A percentile compares a stretch with the other conserved stretches of the same genome.
These are phyloP conservation scores for Podosphaera leucotricha DNA, from an alignment of 2,329 filamentous ascomycete species.

Conservation along the genomic window DNA sequence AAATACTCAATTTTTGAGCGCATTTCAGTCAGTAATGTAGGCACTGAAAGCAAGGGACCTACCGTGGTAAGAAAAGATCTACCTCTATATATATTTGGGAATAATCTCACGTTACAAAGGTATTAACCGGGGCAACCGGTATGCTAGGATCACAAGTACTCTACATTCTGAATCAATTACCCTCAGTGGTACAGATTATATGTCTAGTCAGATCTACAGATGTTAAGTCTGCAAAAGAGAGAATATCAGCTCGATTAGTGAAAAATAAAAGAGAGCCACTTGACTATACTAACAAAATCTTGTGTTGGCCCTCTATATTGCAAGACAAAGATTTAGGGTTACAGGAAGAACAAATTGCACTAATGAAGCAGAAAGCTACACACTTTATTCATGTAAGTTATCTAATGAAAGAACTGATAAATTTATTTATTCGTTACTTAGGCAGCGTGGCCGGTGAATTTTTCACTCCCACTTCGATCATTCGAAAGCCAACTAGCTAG, in stretches of 20 bases:
- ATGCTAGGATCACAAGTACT: slow-evolving; percentile 27
- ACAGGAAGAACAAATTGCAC: slow-evolving; percentile 17
- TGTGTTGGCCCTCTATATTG: slow-evolving; percentile 24
- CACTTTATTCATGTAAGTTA: slow-evolving; percentile 29
- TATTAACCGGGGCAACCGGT: slow-evolving; percentile 26
- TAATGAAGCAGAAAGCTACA: slow-evolving; percentile 21
- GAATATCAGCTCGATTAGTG: slow-evolving; percentile 21
- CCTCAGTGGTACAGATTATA: slow-evolving; percentile 23
- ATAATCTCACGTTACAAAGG: neutral
- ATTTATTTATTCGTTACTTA: slow-evolving; percentile 1
- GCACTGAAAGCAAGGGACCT: neutral
- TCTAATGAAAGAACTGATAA: neutral
- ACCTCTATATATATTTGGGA: neutral
- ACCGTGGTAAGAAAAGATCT: neutral
- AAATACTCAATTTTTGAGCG: slow-evolving; percentile 20
- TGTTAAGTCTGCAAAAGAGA: slow-evolving; percentile 18
- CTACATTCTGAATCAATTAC: slow-evolving; percentile 18
- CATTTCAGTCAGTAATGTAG: neutral
- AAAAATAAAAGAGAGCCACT: slow-evolving; percentile 15
- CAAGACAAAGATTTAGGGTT: slow-evolving; percentile 25
- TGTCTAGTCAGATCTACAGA: slow-evolving; percentile 30
- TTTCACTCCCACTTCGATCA: slow-evolving; percentile 29
- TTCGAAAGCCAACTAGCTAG: slow-evolving; percentile 30
- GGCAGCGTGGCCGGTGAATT: slow-evolving; percentile 39
- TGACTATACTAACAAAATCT: slow-evolving; percentile 10